Percentiles rank a stretch among this genome's conserved stretches.
phyloP scores from a whole-genome alignment of 495 filamentous ascomycete genomes.

The Penicillium fimorum region DNA sequence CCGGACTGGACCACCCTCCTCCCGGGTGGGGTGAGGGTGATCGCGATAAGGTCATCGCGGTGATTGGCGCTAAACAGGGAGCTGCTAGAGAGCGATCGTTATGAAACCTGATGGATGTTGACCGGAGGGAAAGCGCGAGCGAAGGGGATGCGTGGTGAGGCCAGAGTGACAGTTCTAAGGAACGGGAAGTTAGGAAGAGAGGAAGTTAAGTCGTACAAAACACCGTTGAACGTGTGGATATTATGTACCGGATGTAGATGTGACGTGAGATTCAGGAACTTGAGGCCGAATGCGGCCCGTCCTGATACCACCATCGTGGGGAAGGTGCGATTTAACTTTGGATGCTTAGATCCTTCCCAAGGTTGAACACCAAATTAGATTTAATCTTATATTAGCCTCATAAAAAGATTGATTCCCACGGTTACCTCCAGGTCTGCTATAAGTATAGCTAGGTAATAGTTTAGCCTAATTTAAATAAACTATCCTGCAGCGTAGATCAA shows the following conservation, averaged over 20 bases:
- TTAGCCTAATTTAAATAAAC: not conserved
- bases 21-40: slow-evolving; percentile 78
- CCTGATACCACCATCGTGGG: not conserved
- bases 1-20: slow-evolving; percentile 86
- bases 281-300: slow-evolving; percentile 2
- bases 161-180: slow-evolving; percentile 16
- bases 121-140: not conserved
- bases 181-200: slow-evolving; percentile 1
- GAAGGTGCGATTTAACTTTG: not conserved
- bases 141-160: slow-evolving; percentile 15
- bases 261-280: not conserved
- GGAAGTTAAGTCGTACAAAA: not conserved
- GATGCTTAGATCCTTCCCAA: not conserved
- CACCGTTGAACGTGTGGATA: not conserved
- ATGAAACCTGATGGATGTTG: not conserved
- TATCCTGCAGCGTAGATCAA: not conserved
- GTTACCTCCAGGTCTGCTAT: no score
- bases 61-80: slow-evolving; percentile 7
- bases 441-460: not conserved
- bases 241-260: not conserved
- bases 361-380: not conserved
- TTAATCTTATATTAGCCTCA: not conserved
- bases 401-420: not conserved
- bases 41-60: slow-evolving; percentile 75
- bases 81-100: not conserved